These are phyloP conservation scores for Copromyces sp. DNA, from an alignment of 495 filamentous ascomycete genomes.

Conservation along the genomic window DNA sequence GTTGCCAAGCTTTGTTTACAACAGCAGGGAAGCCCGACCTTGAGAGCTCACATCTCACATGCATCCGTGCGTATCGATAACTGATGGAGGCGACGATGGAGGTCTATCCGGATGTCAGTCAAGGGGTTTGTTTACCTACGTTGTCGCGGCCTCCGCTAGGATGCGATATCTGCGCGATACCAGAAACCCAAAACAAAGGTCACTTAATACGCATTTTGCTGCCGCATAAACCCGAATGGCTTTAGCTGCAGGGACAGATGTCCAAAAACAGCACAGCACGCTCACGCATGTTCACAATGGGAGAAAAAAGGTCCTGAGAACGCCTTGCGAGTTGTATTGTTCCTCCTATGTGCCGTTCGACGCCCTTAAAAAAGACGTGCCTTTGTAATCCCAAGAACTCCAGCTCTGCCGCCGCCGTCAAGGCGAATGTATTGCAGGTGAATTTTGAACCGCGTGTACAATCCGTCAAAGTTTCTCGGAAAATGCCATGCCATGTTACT, in stretches of 20 bases:
- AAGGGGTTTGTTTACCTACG: neutral
- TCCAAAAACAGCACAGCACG: neutral
- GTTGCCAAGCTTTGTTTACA: slow-evolving; percentile 1
- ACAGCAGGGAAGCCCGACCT: neutral
- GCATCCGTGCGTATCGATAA: neutral
- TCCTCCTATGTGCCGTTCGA: slow-evolving; percentile 11
- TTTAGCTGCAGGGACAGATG: neutral
- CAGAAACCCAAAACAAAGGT: neutral
- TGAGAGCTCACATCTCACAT: neutral
- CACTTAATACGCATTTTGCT: neutral
- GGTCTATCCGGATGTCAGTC: neutral
- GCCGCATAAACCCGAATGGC: neutral
- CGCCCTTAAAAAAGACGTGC: slow-evolving; percentile 1
- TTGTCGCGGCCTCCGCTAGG: neutral
- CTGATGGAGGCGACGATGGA: neutral
- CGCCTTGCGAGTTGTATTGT: slow-evolving; percentile 16
- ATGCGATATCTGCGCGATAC: neutral
- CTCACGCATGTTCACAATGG: neutral
- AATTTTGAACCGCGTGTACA: slow-evolving; percentile 8
- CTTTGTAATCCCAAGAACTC: slow-evolving; percentile 10
- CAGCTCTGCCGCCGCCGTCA: slow-evolving; percentile 6
- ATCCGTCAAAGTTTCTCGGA: slow-evolving; percentile 14
- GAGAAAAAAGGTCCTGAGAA: slow-evolving; percentile 13
- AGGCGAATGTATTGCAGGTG: slow-evolving; percentile 5
- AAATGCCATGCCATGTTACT: slow-evolving; percentile 9